phyloP scores from a whole-genome alignment of 2,329 filamentous ascomycete genomes.

The Aspergillus sp. region DNA sequence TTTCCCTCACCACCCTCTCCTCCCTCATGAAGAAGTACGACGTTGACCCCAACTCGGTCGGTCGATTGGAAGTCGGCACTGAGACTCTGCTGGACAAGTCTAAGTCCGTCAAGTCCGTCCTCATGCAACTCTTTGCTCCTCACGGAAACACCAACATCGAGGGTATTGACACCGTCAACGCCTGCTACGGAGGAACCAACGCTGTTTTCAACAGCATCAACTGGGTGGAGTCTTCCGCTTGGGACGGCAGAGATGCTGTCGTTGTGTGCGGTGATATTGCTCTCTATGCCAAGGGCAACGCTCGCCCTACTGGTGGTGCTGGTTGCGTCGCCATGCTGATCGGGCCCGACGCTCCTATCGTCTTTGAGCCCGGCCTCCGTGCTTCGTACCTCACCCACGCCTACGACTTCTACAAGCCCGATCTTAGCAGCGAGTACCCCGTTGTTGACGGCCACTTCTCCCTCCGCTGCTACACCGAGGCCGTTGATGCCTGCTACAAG shows the following conservation, averaged over 20 bases:
- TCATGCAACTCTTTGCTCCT: slow-evolving; percentile 78
- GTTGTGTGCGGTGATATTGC: slow-evolving; percentile 82
- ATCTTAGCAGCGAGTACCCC: slow-evolving; percentile 83
- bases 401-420: slow-evolving; percentile 90
- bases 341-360: slow-evolving; percentile 74
- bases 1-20: slow-evolving; percentile 74
- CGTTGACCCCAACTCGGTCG: slow-evolving; percentile 74
- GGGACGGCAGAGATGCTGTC: slow-evolving; percentile 80
- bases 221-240: slow-evolving; percentile 83
- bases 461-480: slow-evolving; percentile 76
- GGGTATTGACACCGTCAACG: slow-evolving; percentile 79
- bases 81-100: slow-evolving; percentile 87
- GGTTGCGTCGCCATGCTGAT: slow-evolving; percentile 77
- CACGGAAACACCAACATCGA: slow-evolving; percentile 78
- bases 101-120: slow-evolving; percentile 84
- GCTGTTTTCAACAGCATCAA: slow-evolving; percentile 80
- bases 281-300: slow-evolving; percentile 79
- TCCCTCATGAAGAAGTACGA: slow-evolving; percentile 80
- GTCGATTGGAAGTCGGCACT: slow-evolving; percentile 80
- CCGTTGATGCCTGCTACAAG: slow-evolving; percentile 77
- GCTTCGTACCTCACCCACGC: slow-evolving; percentile 79
- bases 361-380: slow-evolving; percentile 74
- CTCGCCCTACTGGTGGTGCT: slow-evolving; percentile 77
- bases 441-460: slow-evolving; percentile 84
- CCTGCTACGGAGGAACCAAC: slow-evolving; percentile 84